A percentile compares a stretch with the other conserved stretches of the same genome.
phyloP scores from a whole-genome alignment of 441 rosid species.

The Daphne laureola region DNA sequence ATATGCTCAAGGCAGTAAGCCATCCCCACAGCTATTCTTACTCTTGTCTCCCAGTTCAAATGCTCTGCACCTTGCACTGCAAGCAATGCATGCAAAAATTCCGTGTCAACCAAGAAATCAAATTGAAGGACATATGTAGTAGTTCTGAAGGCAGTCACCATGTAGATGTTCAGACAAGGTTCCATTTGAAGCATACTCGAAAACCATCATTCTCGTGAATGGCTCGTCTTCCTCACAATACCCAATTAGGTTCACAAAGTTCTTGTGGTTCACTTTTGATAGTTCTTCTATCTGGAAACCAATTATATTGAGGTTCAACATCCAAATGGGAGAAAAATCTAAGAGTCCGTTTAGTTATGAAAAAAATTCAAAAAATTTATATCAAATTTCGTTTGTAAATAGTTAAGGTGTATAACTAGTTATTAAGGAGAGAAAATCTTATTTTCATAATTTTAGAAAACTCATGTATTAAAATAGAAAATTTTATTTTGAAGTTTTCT shows the following conservation, averaged over 20 bases:
- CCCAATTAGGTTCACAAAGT: constrained; percentile 81
- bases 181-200: constrained; percentile 95
- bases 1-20: constrained; percentile 88
- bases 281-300: constrained; percentile 59
- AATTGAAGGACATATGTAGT: neutral
- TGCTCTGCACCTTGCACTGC: constrained; percentile 84
- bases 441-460: too few species aligned
- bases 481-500: too few species aligned
- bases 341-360: too few species aligned
- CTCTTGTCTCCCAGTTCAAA: constrained; percentile 77
- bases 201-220: constrained; percentile 87
- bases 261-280: constrained; percentile 85
- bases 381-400: too few species aligned
- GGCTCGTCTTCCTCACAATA: constrained; percentile 80
- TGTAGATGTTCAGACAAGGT: constrained; percentile 92
- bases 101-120: constrained; percentile 8
- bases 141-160: constrained; percentile 35
- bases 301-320: neutral
- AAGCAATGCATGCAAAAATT: constrained; percentile 21
- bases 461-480: too few species aligned
- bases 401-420: too few species aligned
- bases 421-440: too few species aligned
- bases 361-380: too few species aligned
- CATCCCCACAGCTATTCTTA: constrained; percentile 79
- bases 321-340: too few species aligned